Conservation (phyloP, 768 basidiomycete species). For the Suillus discolor region DNA sequence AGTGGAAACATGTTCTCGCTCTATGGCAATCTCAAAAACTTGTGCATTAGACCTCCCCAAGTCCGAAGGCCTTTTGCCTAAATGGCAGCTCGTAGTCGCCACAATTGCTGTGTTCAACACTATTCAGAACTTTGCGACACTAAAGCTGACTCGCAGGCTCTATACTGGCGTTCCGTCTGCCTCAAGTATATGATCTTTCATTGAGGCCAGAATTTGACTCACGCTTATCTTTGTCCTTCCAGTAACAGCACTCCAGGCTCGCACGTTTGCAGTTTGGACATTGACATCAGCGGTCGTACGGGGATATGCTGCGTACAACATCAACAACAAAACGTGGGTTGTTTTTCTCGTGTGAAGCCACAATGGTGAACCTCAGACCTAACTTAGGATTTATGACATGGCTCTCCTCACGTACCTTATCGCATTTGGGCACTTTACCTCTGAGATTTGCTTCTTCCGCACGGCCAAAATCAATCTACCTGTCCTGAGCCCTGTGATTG, state of each 20-base stretch:
- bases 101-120: slow-evolving; percentile 83
- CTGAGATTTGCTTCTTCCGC: slow-evolving; percentile 83
- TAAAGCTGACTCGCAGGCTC: slow-evolving; percentile 75
- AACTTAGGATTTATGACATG: slow-evolving; percentile 84
- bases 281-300: slow-evolving; percentile 82
- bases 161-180: slow-evolving; percentile 55
- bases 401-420: slow-evolving; percentile 86
- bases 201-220: not conserved
- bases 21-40: slow-evolving; percentile 7
- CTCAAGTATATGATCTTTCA: slow-evolving; percentile 34
- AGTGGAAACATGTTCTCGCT: not conserved
- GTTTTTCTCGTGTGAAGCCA: slow-evolving; percentile 13
- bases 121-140: slow-evolving; percentile 77
- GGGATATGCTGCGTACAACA: slow-evolving; percentile 87
- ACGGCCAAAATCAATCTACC: slow-evolving; percentile 65
- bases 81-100: slow-evolving; percentile 87
- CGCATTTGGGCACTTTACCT: slow-evolving; percentile 86
- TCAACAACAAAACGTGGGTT: slow-evolving; percentile 76
- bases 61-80: slow-evolving; percentile 71
- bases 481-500: slow-evolving; percentile 74
- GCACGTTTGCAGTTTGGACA: slow-evolving; percentile 93
- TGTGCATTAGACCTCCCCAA: slow-evolving; percentile 58
- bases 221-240: slow-evolving; percentile 8
- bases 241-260: slow-evolving; percentile 88
- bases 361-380: not conserved